Evolutionary conservation across 192 early-diverging fungal species (phyloP).

Genomic region (Tieghemiomyces parasiticus): DNA sequence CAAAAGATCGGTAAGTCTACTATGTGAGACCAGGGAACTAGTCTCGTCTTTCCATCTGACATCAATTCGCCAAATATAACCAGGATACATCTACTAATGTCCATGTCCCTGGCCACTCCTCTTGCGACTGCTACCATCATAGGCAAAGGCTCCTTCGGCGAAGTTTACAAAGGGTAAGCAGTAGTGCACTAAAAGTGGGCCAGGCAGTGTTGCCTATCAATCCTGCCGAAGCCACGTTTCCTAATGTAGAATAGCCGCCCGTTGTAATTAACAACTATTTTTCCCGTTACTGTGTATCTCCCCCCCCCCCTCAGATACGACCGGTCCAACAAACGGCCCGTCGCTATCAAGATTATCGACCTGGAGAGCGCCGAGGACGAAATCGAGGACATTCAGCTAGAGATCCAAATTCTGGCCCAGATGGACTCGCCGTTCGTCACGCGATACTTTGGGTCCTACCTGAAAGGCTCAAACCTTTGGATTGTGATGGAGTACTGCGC

Average conservation of each 20-base stretch:
- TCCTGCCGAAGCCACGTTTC: too few relatives aligned
- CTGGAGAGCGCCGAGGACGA: constrained; percentile 94
- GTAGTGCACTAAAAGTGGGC: too few relatives aligned
- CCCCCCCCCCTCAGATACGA: too few relatives aligned
- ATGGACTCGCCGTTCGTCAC: constrained; percentile 79
- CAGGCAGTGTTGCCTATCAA: too few relatives aligned
- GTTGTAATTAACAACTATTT: too few relatives aligned
- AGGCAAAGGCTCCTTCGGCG: constrained; percentile 44
- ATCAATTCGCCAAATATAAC: too few relatives aligned
- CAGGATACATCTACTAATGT: too few relatives aligned
- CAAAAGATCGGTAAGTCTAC: constrained; percentile 44
- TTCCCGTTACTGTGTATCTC: too few relatives aligned
- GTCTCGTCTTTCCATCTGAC: too few relatives aligned
- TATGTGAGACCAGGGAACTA: too few relatives aligned
- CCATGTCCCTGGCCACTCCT: too few relatives aligned
- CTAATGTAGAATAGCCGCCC: too few relatives aligned
- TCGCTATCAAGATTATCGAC: constrained; percentile 98
- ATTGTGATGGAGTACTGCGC: constrained; percentile 98
- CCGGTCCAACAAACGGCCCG: constrained; percentile 43
- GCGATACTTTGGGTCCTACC: constrained; percentile 77
- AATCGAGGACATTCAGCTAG: constrained; percentile 97
- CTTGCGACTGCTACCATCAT: not conserved
- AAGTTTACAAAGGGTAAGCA: constrained; percentile 31
- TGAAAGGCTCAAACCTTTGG: constrained; percentile 83
- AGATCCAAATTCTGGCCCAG: constrained; percentile 90